Evolutionary conservation across 1,284 basidiomycete genomes (phyloP).

Genomic region (Amylostereum chailletii): DNA sequence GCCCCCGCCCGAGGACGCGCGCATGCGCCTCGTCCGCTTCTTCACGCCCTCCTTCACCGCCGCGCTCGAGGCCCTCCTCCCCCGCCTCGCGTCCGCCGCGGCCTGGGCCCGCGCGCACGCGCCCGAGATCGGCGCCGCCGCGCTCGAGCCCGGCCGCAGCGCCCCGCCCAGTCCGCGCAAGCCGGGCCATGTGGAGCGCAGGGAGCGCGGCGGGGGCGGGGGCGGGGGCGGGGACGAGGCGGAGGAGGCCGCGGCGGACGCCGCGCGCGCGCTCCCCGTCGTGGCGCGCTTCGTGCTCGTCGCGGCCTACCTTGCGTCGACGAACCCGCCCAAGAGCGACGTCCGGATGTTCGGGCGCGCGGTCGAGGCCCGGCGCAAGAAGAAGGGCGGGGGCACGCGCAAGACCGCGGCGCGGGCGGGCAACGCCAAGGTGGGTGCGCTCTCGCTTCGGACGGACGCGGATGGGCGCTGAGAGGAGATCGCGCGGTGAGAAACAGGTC

Average conservation of each 20-base stretch:
- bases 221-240: slow-evolving; percentile 1
- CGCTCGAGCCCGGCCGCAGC: slow-evolving; percentile 10
- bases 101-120: slow-evolving; percentile 48
- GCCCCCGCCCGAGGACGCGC: slow-evolving; percentile 45
- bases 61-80: slow-evolving; percentile 58
- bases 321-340: slow-evolving; percentile 80
- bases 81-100: slow-evolving; percentile 49
- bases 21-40: slow-evolving; percentile 50
- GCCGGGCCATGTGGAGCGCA: slow-evolving; percentile 1
- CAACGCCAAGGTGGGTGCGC: slow-evolving; percentile 30
- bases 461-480: no score
- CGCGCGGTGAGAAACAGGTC: slow-evolving; percentile 31
- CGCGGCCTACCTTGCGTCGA: slow-evolving; percentile 79
- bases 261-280: slow-evolving; percentile 33
- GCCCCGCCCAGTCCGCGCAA: slow-evolving; percentile 12
- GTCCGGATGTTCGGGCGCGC: slow-evolving; percentile 73
- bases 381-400: slow-evolving; percentile 31
- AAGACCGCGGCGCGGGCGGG: slow-evolving; percentile 23
- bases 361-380: slow-evolving; percentile 57
- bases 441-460: neutral
- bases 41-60: slow-evolving; percentile 52
- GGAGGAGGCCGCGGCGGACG: slow-evolving; percentile 8
- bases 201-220: neutral
- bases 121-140: slow-evolving; percentile 17
- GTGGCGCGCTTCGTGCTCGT: slow-evolving; percentile 74